Evolutionary conservation across 805 yeast genomes (phyloP).

Genomic region (Suhomyces faveliae): DNA sequence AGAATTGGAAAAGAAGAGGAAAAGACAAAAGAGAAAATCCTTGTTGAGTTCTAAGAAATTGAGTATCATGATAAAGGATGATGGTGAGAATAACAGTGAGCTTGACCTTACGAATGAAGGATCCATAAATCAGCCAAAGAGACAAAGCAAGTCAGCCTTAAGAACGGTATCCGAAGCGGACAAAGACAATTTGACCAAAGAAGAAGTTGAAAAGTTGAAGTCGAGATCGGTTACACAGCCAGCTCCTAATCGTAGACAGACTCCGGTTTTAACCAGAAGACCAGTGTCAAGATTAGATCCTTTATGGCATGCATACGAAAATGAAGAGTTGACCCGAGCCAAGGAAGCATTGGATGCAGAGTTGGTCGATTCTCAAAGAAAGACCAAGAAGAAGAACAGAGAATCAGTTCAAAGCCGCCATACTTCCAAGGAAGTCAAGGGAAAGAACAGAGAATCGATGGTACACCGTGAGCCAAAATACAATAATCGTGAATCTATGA

Average conservation of each 20-base stretch:
- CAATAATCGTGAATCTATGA: conserved; percentile 34
- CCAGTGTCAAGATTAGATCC: conserved; percentile 61
- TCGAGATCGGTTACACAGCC: conserved; percentile 49
- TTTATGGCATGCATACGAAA: conserved; percentile 51
- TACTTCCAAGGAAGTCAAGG: conserved; percentile 1
- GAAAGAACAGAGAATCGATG: conserved; percentile 9
- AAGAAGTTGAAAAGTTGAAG: conserved; percentile 45
- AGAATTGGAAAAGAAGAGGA: conserved; percentile 47
- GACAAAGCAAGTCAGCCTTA: conserved; percentile 28
- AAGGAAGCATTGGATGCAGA: conserved; percentile 42
- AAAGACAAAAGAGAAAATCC: conserved; percentile 41
- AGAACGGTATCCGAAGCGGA: conserved; percentile 39
- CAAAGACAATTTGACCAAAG: conserved; percentile 36
- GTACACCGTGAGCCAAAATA: conserved; percentile 8
- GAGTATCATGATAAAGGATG: conserved; percentile 38
- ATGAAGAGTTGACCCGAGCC: conserved; percentile 43
- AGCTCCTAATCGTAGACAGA: conserved; percentile 27
- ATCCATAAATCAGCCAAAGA: conserved; percentile 35
- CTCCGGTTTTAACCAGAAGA: conserved; percentile 47
- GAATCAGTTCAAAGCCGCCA: conserved; percentile 5
- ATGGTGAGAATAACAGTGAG: conserved; percentile 16
- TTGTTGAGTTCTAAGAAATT: conserved; percentile 37
- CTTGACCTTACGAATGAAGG: conserved; percentile 25
- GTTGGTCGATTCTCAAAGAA: conserved; percentile 21
- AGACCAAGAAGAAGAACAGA: conserved; percentile 11